Conservation (phyloP, 1,284 basidiomycete genomes). For the Heterobasidion annosum region DNA sequence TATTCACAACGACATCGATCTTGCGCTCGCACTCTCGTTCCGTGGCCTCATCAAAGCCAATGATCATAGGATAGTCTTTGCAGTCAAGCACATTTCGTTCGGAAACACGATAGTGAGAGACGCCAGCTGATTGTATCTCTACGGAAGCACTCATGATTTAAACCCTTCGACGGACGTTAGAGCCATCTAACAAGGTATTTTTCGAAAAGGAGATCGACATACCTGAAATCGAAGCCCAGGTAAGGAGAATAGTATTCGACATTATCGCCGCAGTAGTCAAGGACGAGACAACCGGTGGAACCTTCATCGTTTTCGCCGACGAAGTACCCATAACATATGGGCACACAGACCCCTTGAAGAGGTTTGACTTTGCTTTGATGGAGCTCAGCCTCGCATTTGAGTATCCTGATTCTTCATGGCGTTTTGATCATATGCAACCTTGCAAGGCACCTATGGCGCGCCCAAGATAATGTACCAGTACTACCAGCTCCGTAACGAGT, state of each 20-base stretch:
- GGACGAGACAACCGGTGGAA: background rate
- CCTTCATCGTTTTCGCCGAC: background rate
- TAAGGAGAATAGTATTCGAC: background rate
- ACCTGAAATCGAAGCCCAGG: background rate
- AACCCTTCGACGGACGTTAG: background rate
- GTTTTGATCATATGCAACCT: background rate
- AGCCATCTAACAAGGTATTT: background rate
- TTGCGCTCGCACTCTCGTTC: background rate
- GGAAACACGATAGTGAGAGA: background rate
- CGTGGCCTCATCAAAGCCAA: background rate
- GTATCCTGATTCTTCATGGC: background rate
- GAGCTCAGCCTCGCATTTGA: background rate
- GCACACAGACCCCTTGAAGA: background rate
- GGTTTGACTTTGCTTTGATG: background rate
- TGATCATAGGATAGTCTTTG: background rate
- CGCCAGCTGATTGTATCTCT: background rate
- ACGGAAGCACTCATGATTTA: background rate
- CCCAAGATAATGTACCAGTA: background rate
- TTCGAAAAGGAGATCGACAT: background rate
- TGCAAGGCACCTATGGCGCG: background rate
- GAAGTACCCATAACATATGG: background rate
- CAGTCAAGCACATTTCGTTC: background rate
- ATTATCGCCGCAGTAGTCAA: background rate
- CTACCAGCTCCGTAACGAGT: too few species aligned
- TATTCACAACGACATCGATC: background rate